Base-by-base conservation (phyloP, 805 yeast genomes). In the Ogataea nakhonphanomensis region DNA sequence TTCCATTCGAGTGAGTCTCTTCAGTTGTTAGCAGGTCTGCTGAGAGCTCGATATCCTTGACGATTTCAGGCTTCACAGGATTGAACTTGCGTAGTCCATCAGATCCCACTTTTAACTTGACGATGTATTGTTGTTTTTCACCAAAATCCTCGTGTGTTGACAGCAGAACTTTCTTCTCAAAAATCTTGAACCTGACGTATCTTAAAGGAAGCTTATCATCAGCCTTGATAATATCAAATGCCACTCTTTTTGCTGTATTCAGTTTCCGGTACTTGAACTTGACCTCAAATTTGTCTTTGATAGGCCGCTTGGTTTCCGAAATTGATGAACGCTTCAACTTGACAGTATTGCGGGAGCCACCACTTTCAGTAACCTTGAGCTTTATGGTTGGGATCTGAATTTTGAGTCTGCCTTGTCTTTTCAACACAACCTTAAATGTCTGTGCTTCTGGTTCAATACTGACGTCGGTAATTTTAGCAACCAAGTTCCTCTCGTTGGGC, bases 401-500 rank as follows among this genome's bases (percentile, higher is more conserved):
- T 52, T 71, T 74, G 46, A 77, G 69, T 41, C 79, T 56, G 2
- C 80, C 79, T 51, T 79, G 82, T 44, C 87, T 66, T 48, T 72
- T 81, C 13, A 88, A 63, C 5, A 51, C 33, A 21, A 58, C 39
- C 20, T 74, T 66, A n/a, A 87, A 65, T 28, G 67, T 67, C 3
- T 81, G 81, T 3, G 34, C 28, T 2, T 37, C 37, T 3, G 48
- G 41, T 3, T 54, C 51, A 8, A 47, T 14, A 2, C 43, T 37
- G 25, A 49, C 51, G 21, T 44, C 47, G 5, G 70, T 47, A 37
- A 74, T 51, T 48, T 71, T 73, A 0, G 88, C 86, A 7, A 75
- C 77, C 17, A 93, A 66, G 48, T 76, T 78, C 55, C 77, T 81
- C 37, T 78, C 79, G 49, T 79, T 72, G 3, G 96, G 96, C 10